A percentile compares a stretch with the other conserved stretches of the same genome.
Evolutionary conservation across 2,329 filamentous ascomycete species (phyloP).

Genomic region (Aspergillus sp.): DNA sequence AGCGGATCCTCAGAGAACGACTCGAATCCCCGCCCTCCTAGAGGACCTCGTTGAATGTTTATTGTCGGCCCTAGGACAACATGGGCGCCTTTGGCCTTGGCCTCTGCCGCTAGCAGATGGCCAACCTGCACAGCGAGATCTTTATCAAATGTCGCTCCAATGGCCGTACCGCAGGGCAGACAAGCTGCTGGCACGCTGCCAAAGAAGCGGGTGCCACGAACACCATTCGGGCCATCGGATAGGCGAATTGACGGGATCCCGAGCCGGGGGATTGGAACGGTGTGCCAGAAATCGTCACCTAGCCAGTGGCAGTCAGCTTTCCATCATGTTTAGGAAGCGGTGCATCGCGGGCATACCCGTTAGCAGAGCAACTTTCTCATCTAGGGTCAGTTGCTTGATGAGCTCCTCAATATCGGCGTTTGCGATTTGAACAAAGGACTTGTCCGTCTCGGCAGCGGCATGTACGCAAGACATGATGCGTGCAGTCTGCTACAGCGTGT

Average conservation of each 20-base stretch:
- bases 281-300: constrained; percentile 67
- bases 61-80: constrained; percentile 76
- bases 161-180: constrained; percentile 75
- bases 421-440: constrained; percentile 3
- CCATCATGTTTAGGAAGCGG: not conserved
- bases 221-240: constrained; percentile 69
- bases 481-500: not conserved
- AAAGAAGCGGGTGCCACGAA: constrained; percentile 67
- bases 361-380: constrained; percentile 57
- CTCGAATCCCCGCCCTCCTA: constrained; percentile 82
- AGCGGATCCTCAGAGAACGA: constrained; percentile 82
- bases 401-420: constrained; percentile 46
- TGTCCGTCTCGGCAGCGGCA: not conserved
- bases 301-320: not conserved
- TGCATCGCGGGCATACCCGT: constrained; percentile 27
- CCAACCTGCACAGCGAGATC: constrained; percentile 69
- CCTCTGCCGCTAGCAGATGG: constrained; percentile 69
- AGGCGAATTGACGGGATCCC: constrained; percentile 66
- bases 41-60: constrained; percentile 77
- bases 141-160: constrained; percentile 77
- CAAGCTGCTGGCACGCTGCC: constrained; percentile 70
- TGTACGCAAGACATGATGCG: not conserved
- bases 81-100: constrained; percentile 71
- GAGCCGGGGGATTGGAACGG: constrained; percentile 62
- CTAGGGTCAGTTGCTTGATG: constrained; percentile 53